A percentile compares a stretch with the other conserved stretches of the same genome.
Conservation (phyloP, 1,139 yeast genomes). For the Yamadazyma trypodendri region DNA sequence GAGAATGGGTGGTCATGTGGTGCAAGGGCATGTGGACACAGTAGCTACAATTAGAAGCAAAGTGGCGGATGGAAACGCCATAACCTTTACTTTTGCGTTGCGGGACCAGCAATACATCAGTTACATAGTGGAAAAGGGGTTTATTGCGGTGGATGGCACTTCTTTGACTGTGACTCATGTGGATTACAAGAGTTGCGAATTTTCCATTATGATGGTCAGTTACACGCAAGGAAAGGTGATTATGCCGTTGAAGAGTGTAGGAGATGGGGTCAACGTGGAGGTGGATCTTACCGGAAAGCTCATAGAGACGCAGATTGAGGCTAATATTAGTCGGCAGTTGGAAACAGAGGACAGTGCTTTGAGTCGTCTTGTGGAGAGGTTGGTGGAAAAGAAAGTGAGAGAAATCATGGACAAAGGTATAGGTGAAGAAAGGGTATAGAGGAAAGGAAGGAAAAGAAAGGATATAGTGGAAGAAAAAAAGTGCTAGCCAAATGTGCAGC, state of each 20-base stretch:
- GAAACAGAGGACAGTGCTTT: slow-evolving; percentile 39
- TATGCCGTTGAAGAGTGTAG: slow-evolving; percentile 61
- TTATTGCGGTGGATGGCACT: slow-evolving; percentile 88
- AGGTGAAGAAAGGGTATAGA: too few relatives aligned
- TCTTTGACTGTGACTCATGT: slow-evolving; percentile 88
- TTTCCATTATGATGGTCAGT: slow-evolving; percentile 87
- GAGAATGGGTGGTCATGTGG: slow-evolving; percentile 94
- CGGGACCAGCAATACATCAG: slow-evolving; percentile 63
- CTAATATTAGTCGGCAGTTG: slow-evolving; percentile 56
- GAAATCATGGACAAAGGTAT: slow-evolving; percentile 9
- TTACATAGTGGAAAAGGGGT: slow-evolving; percentile 91
- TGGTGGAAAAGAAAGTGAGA: slow-evolving; percentile 52
- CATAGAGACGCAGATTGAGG: slow-evolving; percentile 78
- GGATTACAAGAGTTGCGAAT: slow-evolving; percentile 53
- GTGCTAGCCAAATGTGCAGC: neutral
- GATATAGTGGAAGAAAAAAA: too few relatives aligned
- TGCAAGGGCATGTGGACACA: slow-evolving; percentile 97
- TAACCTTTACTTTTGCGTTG: slow-evolving; percentile 71
- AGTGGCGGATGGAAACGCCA: slow-evolving; percentile 72
- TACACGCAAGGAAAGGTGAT: slow-evolving; percentile 86
- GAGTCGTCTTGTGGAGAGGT: slow-evolving; percentile 41
- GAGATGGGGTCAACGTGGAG: slow-evolving; percentile 79
- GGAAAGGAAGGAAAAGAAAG: too few relatives aligned
- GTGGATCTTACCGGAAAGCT: slow-evolving; percentile 93
- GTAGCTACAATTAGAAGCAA: slow-evolving; percentile 62